Percentiles rank a stretch among this genome's conserved stretches.
Evolutionary conservation across 768 basidiomycete genomes (phyloP).

Genomic region (Mycena galopus): DNA sequence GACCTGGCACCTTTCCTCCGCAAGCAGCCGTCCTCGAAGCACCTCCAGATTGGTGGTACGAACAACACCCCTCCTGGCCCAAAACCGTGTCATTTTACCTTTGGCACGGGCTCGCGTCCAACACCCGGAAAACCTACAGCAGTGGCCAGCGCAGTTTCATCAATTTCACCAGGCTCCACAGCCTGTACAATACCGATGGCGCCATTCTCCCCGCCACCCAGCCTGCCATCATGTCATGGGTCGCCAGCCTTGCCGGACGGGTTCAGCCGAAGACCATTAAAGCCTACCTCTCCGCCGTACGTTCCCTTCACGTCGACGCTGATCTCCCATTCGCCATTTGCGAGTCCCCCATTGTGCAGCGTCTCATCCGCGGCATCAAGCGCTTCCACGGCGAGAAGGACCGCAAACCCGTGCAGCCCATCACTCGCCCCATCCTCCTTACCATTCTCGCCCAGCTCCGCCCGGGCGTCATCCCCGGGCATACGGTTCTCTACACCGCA

Average conservation of each 20-base stretch:
- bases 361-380: conserved; percentile 36
- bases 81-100: no score
- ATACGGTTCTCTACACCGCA: background rate
- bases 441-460: background rate
- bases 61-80: no score
- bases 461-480: background rate
- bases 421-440: conserved; percentile 40
- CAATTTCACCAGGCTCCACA: conserved; percentile 23
- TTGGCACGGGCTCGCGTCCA: background rate
- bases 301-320: background rate
- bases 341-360: conserved; percentile 36
- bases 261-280: no score
- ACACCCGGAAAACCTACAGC: conserved; percentile 45
- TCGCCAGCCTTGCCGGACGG: background rate
- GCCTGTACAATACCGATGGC: background rate
- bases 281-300: background rate
- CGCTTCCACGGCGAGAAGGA: conserved; percentile 33
- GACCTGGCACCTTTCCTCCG: background rate
- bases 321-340: background rate
- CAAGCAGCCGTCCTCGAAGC: conserved; percentile 3
- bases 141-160: conserved; percentile 47
- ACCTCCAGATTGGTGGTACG: no score
- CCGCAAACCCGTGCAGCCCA: conserved; percentile 32
- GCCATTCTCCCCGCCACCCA: background rate
- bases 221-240: background rate